A percentile compares a stretch with the other conserved stretches of the same genome.
Evolutionary conservation across 805 yeast species (phyloP).

Genomic region (Saccharomycopsis fodiens): DNA sequence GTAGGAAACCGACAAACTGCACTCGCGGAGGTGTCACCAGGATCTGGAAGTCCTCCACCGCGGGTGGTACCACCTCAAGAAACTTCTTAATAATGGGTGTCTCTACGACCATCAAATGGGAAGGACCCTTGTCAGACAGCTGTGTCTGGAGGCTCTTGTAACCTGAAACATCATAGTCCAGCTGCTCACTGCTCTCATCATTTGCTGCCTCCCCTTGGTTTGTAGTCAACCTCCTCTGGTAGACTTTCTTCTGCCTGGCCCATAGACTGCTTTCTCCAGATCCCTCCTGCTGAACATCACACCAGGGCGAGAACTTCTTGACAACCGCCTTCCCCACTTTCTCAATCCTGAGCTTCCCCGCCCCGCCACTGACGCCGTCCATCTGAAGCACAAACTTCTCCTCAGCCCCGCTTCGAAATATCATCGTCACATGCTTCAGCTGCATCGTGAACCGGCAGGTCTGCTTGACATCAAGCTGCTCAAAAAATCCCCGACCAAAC

Average conservation of each 20-base stretch:
- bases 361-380: neutral
- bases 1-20: constrained; percentile 17
- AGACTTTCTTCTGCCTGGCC: too few relatives aligned
- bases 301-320: neutral
- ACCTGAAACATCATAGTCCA: too few relatives aligned
- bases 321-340: neutral
- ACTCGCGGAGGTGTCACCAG: constrained; percentile 9
- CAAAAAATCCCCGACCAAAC: neutral
- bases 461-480: neutral
- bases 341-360: neutral
- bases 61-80: constrained; percentile 12
- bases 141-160: too few relatives aligned
- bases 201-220: too few relatives aligned
- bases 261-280: neutral
- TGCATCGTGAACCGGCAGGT: neutral
- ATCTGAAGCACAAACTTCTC: neutral
- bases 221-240: neutral
- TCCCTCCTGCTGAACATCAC: neutral
- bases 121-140: too few relatives aligned
- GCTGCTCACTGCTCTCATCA: neutral
- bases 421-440: neutral
- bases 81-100: constrained; percentile 13
- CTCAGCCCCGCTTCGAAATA: neutral
- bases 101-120: constrained; percentile 9
- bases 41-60: constrained; percentile 19